Base-by-base conservation (phyloP, 305 asterid species). In the Fraxinus baroniana region DNA sequence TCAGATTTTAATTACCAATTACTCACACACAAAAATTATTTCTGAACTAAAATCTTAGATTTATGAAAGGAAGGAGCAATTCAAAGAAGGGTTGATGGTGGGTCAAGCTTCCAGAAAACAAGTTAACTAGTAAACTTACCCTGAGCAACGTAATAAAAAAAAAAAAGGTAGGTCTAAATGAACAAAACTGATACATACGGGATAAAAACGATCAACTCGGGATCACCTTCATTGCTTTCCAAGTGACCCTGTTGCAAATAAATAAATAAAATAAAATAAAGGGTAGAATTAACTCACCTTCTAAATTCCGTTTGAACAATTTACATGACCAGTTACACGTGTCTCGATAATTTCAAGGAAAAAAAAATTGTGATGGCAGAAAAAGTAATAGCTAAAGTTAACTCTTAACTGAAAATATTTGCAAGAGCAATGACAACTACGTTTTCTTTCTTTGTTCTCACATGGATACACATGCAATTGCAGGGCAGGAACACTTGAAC, bases 161-260 rank as follows among this genome's bases (percentile, higher is more conserved):
- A 68, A 37, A 32, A 15, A 71, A 71, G 15, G 18, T 2, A 71
- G 12, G 41, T 32, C 22, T 1, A 71, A 71, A 82, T 71, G 5
- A 73, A 57, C 79, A 78, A 30, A 84, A 52, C 57, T 36, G 64
- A 77, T 79, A 90, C 98, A 92, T 89, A 96, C 98, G 98, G 99
- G 75, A 96, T 94, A 86, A 93, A 93, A 84, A 96, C 95, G 84
- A 96, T 92, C 89, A 96, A 87, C 89, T 96, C 98, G 0, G 99
- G 98, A 87, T 96, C 99, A 22, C 97, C 98, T 72, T 89, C 94
- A 84, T 96, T 96, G 97, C 98, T 96, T 89, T 96, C 99, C 94
- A 96, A 87, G 88, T 89, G 86, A 88, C 95, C 98, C 99, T 96
- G 93, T 60, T 37, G 28, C 85, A 82, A 76, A 80, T 68, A 55